phyloP scores from a whole-genome alignment of 148 eudicot genomes.

The Nyssa sinensis region DNA sequence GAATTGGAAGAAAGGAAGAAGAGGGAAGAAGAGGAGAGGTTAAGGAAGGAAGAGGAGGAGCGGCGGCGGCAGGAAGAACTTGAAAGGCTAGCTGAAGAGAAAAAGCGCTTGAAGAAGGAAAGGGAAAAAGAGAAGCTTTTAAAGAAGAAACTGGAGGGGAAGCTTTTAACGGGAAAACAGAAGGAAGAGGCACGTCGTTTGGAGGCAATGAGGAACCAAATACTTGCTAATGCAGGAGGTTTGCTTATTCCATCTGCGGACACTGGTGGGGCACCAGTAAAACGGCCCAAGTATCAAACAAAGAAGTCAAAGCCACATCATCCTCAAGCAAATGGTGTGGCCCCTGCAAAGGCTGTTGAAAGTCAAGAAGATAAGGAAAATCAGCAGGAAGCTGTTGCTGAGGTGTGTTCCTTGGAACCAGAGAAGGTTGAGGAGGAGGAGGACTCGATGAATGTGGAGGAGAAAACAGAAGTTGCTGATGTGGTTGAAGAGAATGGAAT shows the following conservation, averaged over 20 bases:
- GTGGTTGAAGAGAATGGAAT: constrained; percentile 43
- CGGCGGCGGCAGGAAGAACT: constrained; percentile 62
- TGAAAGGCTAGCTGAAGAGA: constrained; percentile 76
- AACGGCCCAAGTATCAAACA: constrained; percentile 67
- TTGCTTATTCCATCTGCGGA: constrained; percentile 53
- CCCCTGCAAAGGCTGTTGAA: constrained; percentile 37
- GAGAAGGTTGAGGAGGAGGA: constrained; percentile 51
- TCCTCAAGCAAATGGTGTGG: constrained; percentile 46
- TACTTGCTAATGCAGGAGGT: constrained; percentile 48
- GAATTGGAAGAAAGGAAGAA: constrained; percentile 73
- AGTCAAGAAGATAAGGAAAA: constrained; percentile 38
- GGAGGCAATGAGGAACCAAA: constrained; percentile 82
- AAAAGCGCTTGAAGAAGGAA: constrained; percentile 69
- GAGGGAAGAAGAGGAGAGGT: constrained; percentile 83
- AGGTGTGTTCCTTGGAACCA: constrained; percentile 40
- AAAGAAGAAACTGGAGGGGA: constrained; percentile 74
- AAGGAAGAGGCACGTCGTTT: constrained; percentile 82
- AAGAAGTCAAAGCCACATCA: constrained; percentile 63
- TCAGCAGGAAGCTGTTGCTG: constrained; percentile 38
- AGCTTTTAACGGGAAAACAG: constrained; percentile 75
- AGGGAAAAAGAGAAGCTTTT: constrained; percentile 77
- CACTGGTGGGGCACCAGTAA: constrained; percentile 39
- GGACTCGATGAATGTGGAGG: constrained; percentile 25
- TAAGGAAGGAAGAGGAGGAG: constrained; percentile 90
- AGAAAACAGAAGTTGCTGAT: constrained; percentile 43